Evolutionary conservation across 139 green algal genomes (phyloP).

Genomic region (Chlorella sp.): DNA sequence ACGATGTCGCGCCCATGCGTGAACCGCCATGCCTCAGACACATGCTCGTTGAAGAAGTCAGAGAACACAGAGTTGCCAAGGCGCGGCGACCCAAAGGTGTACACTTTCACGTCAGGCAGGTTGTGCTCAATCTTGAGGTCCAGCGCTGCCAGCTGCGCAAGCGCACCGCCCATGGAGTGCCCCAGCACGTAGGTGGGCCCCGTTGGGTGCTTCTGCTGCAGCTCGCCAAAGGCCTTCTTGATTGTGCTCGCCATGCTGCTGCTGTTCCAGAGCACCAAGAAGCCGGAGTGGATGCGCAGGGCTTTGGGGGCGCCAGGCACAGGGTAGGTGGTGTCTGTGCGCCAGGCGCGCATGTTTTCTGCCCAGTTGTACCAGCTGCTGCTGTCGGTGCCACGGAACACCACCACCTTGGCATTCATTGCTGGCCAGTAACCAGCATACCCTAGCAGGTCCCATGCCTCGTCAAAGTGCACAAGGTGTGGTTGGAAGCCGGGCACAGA

Average conservation of each 20-base stretch:
- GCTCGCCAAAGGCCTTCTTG: too few species aligned
- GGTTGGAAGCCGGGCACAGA: too few species aligned
- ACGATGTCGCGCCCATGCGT: constrained; percentile 88
- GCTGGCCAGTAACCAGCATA: constrained; percentile 57
- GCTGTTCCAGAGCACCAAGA: too few species aligned
- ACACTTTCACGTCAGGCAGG: constrained; percentile 17
- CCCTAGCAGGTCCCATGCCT: constrained; percentile 59
- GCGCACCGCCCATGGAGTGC: constrained; percentile 48
- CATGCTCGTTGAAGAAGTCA: constrained; percentile 13
- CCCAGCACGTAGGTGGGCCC: constrained; percentile 24
- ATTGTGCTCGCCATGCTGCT: too few species aligned
- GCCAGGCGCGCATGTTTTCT: constrained; percentile 73
- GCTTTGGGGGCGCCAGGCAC: constrained; percentile 14
- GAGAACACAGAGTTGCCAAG: constrained; percentile 64
- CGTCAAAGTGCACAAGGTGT: too few species aligned
- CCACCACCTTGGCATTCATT: constrained; percentile 53
- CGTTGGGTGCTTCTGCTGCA: constrained; percentile 14
- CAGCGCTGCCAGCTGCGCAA: constrained; percentile 34
- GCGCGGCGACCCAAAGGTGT: constrained; percentile 78
- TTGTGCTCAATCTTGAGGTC: constrained; percentile 26
- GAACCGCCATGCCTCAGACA: constrained; percentile 60
- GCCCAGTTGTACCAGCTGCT: constrained; percentile 64
- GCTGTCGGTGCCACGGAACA: constrained; percentile 70
- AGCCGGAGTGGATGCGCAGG: too few species aligned
- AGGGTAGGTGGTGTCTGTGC: constrained; percentile 27